phyloP scores from a whole-genome alignment of 495 filamentous ascomycete genomes.

The Penicillium waksmanii region DNA sequence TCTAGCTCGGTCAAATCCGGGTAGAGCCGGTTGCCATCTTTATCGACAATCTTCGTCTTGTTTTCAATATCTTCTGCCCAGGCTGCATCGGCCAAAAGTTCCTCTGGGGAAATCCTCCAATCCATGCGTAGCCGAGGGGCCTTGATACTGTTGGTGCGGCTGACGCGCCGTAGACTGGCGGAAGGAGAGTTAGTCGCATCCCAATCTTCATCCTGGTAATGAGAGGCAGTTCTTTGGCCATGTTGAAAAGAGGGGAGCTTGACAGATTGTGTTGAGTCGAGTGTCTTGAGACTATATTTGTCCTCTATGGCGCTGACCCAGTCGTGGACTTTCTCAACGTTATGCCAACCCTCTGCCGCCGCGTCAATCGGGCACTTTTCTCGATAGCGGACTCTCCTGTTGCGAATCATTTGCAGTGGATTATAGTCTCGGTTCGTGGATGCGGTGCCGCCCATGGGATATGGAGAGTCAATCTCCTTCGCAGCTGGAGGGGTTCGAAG shows the following conservation, averaged over 20 bases:
- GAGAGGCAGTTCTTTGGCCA: conserved; percentile 20
- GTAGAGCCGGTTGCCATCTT: conserved; percentile 71
- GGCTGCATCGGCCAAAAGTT: conserved; percentile 80
- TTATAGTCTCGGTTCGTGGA: conserved; percentile 71
- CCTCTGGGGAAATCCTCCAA: conserved; percentile 76
- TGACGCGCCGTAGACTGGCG: conserved; percentile 40
- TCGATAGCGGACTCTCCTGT: conserved; percentile 76
- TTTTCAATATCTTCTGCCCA: conserved; percentile 83
- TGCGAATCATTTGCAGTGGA: conserved; percentile 84
- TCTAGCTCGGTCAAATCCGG: conserved; percentile 40
- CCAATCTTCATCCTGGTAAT: conserved; percentile 25
- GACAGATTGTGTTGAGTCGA: conserved; percentile 53
- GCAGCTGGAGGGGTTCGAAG: conserved; percentile 39
- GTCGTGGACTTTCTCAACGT: conserved; percentile 65
- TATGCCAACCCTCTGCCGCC: conserved; percentile 74
- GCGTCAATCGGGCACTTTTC: conserved; percentile 72
- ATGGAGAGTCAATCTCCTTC: conserved; percentile 11
- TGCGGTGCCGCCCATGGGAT: conserved; percentile 4
- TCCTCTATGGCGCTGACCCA: conserved; percentile 75
- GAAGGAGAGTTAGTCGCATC: conserved; percentile 38
- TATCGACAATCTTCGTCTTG: conserved; percentile 74
- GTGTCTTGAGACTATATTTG: conserved; percentile 41
- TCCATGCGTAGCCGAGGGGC: conserved; percentile 70
- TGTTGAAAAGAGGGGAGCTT: conserved; percentile 59
- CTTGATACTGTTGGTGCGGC: conserved; percentile 48